Evolutionary conservation across 805 yeast species (phyloP).

Genomic region (Cyberlindnera nakhonratchasimensis): DNA sequence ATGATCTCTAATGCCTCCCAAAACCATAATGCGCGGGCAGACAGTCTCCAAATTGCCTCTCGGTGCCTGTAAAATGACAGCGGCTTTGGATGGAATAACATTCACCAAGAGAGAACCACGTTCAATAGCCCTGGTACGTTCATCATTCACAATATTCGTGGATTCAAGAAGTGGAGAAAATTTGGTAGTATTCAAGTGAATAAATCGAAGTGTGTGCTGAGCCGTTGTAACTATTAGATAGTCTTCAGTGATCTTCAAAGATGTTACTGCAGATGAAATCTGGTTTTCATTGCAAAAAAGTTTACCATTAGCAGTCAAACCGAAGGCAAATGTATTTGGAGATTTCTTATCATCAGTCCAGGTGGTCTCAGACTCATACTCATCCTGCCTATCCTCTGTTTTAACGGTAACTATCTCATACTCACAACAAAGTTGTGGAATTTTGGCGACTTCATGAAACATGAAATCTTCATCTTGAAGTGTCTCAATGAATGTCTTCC

Average conservation of each 20-base stretch:
- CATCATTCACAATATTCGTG: constrained; percentile 51
- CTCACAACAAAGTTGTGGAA: constrained; percentile 70
- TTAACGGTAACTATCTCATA: constrained; percentile 43
- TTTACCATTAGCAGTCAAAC: constrained; percentile 73
- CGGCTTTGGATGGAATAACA: constrained; percentile 74
- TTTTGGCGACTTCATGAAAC: constrained; percentile 39
- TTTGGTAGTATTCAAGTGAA: constrained; percentile 53
- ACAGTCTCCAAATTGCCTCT: constrained; percentile 95
- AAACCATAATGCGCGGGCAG: constrained; percentile 87
- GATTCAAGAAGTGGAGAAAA: constrained; percentile 39
- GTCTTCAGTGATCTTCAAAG: constrained; percentile 67
- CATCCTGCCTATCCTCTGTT: constrained; percentile 11
- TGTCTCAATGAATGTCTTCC: constrained; percentile 19
- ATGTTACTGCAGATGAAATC: constrained; percentile 74
- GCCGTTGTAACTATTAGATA: constrained; percentile 84
- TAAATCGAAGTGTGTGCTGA: constrained; percentile 75
- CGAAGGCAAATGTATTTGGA: constrained; percentile 49
- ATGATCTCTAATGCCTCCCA: constrained; percentile 72
- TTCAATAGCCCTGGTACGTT: constrained; percentile 84
- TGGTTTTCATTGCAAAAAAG: constrained; percentile 59
- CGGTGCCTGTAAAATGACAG: constrained; percentile 88
- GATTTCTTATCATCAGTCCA: constrained; percentile 28
- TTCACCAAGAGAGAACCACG: constrained; percentile 86
- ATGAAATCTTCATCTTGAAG: constrained; percentile 29
- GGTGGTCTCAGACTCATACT: constrained; percentile 24